phyloP scores from a whole-genome alignment of 1,284 basidiomycete species.

The Amylostereum areolatum region DNA sequence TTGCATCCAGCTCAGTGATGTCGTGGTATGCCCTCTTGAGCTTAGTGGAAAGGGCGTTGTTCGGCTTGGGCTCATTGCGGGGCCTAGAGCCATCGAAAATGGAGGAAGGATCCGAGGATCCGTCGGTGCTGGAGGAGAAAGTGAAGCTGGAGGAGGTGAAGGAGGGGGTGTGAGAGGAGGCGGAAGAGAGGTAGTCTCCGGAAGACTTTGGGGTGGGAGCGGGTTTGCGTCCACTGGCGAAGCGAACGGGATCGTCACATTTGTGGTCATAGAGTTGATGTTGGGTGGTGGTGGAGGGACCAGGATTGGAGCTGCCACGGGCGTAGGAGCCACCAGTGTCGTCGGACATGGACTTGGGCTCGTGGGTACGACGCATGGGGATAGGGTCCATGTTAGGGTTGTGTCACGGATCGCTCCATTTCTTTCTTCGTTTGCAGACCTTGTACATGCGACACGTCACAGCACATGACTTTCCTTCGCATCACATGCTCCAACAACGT shows the following conservation, averaged over 20 bases:
- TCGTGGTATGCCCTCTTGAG: slow-evolving; percentile 78
- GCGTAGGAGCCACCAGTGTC: slow-evolving; percentile 32
- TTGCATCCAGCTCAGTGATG: slow-evolving; percentile 68
- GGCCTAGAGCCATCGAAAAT: slow-evolving; percentile 39
- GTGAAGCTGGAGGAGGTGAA: slow-evolving; percentile 69
- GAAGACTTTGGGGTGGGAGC: slow-evolving; percentile 53
- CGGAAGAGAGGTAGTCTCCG: slow-evolving; percentile 66
- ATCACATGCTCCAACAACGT: no score
- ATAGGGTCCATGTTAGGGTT: slow-evolving; percentile 69
- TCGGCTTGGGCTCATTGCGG: slow-evolving; percentile 36
- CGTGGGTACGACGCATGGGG: slow-evolving; percentile 51
- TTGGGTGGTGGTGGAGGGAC: no score
- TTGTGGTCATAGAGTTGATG: slow-evolving; percentile 79
- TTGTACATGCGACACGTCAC: no score
- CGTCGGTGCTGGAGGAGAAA: slow-evolving; percentile 65
- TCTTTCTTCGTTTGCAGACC: no score
- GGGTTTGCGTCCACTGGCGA: slow-evolving; percentile 55
- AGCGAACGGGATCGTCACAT: slow-evolving; percentile 80
- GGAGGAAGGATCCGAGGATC: slow-evolving; percentile 62
- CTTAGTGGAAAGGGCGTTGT: slow-evolving; percentile 65
- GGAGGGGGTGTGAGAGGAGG: slow-evolving; percentile 72
- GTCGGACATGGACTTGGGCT: slow-evolving; percentile 58
- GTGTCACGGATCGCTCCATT: no score
- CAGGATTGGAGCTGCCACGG: slow-evolving; percentile 13
- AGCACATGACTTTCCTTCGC: no score